Evolutionary conservation across 2,329 filamentous ascomycete genomes (phyloP).

Genomic region (Neonectria hederae): DNA sequence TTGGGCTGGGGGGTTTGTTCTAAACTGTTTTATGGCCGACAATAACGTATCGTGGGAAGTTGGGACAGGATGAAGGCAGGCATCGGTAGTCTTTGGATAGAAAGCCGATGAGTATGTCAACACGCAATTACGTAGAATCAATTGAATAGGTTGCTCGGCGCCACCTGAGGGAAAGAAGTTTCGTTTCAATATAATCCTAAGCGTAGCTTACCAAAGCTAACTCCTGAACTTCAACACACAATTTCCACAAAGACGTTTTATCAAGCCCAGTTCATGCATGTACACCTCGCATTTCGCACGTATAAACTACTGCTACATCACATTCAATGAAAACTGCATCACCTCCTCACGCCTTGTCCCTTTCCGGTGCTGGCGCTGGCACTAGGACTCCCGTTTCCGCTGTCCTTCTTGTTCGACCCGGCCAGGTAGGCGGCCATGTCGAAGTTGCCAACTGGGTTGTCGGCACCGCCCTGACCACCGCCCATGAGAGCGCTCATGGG

Average conservation of each 20-base stretch:
- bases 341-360: conserved; percentile 55
- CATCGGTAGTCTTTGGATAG: not conserved
- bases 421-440: conserved; percentile 72
- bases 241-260: not conserved
- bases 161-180: not conserved
- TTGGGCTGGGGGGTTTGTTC: not conserved
- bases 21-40: conserved; percentile 20
- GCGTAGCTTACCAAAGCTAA: conserved; percentile 1
- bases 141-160: not conserved
- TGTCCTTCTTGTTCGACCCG: conserved; percentile 59
- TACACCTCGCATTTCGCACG: not conserved
- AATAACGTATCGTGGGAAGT: not conserved
- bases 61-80: not conserved
- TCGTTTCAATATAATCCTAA: conserved; percentile 10
- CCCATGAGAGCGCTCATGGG: conserved; percentile 69
- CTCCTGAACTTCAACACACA: not conserved
- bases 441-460: conserved; percentile 63
- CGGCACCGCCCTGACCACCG: conserved; percentile 41
- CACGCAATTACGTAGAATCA: conserved; percentile 1
- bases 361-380: conserved; percentile 40
- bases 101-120: not conserved
- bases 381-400: conserved; percentile 21
- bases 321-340: conserved; percentile 10
- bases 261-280: conserved; percentile 3
- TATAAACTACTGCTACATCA: not conserved